Conservation (phyloP, 2,329 filamentous ascomycete species). For the Hymenoscyphus infarciens region DNA sequence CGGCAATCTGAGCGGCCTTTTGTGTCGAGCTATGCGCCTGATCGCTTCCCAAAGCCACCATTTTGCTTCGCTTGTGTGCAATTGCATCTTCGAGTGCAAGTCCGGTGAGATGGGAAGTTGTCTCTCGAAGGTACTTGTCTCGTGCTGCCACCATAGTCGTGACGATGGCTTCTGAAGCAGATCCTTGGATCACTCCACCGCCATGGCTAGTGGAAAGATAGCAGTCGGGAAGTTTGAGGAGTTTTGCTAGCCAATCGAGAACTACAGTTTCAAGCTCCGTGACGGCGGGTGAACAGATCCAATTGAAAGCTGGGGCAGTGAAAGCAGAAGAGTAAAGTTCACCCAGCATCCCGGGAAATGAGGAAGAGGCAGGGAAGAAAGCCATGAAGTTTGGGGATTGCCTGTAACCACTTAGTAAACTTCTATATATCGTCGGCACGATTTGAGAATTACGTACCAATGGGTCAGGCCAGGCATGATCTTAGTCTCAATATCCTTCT, state of each 20-base stretch:
- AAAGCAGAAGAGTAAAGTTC: constrained; percentile 91
- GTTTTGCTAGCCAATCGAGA: constrained; percentile 83
- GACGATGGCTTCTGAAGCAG: constrained; percentile 81
- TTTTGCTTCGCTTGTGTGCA: constrained; percentile 60
- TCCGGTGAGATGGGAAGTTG: constrained; percentile 47
- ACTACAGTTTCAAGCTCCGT: constrained; percentile 93
- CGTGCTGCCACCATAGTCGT: constrained; percentile 84
- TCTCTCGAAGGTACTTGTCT: constrained; percentile 68
- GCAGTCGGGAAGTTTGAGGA: constrained; percentile 67
- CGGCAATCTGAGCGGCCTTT: constrained; percentile 82
- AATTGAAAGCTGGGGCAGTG: constrained; percentile 91
- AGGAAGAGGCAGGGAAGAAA: constrained; percentile 82
- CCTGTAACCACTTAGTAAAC: constrained; percentile 39
- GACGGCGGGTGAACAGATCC: constrained; percentile 88
- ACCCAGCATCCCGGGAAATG: constrained; percentile 81
- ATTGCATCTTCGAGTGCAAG: constrained; percentile 67
- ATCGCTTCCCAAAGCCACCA: constrained; percentile 78
- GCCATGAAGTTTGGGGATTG: constrained; percentile 93
- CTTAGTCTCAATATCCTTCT: constrained; percentile 76
- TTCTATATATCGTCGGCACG: neutral
- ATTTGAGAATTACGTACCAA: constrained; percentile 49
- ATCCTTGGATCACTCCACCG: constrained; percentile 92
- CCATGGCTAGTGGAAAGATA: constrained; percentile 71
- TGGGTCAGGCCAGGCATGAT: constrained; percentile 92
- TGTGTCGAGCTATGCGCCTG: constrained; percentile 80